These are phyloP conservation scores for Chamaecyparis obtusa DNA, from an alignment of 75 land plant species.

Conservation along the genomic window DNA sequence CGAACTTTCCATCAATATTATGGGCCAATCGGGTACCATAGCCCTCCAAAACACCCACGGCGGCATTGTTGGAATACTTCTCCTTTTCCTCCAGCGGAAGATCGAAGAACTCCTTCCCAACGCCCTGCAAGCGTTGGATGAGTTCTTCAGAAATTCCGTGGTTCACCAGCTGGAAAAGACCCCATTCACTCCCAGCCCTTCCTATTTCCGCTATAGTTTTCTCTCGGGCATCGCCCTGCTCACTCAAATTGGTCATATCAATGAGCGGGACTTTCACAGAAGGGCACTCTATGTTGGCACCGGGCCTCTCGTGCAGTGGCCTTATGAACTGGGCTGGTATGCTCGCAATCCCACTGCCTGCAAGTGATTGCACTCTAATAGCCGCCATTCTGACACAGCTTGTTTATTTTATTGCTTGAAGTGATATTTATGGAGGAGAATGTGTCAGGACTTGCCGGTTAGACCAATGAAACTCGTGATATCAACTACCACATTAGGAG, in stretches of 20 bases:
- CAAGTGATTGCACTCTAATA: constrained; percentile 43
- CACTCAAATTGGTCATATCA: constrained; percentile 21
- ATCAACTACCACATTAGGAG: too few relatives aligned
- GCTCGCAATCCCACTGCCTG: constrained; percentile 14
- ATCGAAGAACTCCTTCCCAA: constrained; percentile 43
- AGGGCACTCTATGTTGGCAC: background rate
- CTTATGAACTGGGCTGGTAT: constrained; percentile 48
- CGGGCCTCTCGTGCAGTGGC: constrained; percentile 39
- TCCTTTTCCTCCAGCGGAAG: constrained; percentile 61
- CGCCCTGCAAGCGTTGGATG: constrained; percentile 21
- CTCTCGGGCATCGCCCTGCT: too few relatives aligned
- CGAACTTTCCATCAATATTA: constrained; percentile 49
- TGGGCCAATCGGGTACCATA: constrained; percentile 55
- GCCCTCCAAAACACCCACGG: constrained; percentile 14
- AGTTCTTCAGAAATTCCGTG: constrained; percentile 32
- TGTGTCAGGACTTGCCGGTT: too few relatives aligned
- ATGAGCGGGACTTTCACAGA: constrained; percentile 30
- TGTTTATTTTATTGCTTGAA: too few relatives aligned
- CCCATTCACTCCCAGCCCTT: constrained; percentile 20
- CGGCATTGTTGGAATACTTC: constrained; percentile 32
- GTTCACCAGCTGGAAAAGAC: constrained; percentile 38
- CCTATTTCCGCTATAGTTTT: too few relatives aligned
- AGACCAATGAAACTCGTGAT: too few relatives aligned
- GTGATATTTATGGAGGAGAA: too few relatives aligned
- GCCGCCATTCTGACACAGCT: background rate